These are phyloP conservation scores for Volutella citrinella DNA, from an alignment of 2,329 filamentous ascomycete species.

Conservation along the genomic window DNA sequence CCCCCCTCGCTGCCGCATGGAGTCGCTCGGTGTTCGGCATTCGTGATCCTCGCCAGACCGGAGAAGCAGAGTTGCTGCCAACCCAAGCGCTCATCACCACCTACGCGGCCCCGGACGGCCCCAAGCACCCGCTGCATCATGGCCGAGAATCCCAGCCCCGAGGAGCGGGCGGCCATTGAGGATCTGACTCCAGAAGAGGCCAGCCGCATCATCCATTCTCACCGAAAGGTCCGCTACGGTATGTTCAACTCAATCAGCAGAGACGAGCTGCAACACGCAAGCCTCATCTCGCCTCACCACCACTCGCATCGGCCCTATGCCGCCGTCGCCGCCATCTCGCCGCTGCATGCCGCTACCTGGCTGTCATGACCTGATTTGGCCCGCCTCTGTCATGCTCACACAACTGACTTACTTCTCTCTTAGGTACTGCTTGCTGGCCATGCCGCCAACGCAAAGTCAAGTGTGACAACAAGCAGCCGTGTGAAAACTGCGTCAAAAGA, in stretches of 20 bases:
- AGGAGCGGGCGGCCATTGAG: conserved; percentile 47
- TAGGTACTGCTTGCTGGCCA: conserved; percentile 65
- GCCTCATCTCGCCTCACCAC: too few species aligned
- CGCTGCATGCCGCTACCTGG: neutral
- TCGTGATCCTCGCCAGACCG: conserved; percentile 23
- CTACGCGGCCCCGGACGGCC: conserved; percentile 20
- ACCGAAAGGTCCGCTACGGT: conserved; percentile 68
- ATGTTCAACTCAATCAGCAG: conserved; percentile 25
- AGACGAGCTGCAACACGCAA: neutral
- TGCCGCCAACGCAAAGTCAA: conserved; percentile 67
- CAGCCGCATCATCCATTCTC: conserved; percentile 66
- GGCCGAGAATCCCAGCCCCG: conserved; percentile 42
- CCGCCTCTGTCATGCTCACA: neutral
- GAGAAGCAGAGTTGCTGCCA: conserved; percentile 20
- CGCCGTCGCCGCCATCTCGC: too few species aligned
- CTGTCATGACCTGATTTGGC: too few species aligned
- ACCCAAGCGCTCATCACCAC: conserved; percentile 23
- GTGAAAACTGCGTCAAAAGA: conserved; percentile 65
- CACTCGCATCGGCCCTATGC: too few species aligned
- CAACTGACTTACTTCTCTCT: too few species aligned
- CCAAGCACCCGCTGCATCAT: conserved; percentile 32
- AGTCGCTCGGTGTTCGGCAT: conserved; percentile 36
- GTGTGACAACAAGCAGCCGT: conserved; percentile 66
- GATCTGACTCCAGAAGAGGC: conserved; percentile 64
- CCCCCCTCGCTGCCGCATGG: conserved; percentile 26